These are phyloP conservation scores for Coemansia umbellata DNA, from an alignment of 192 early-diverging fungal species.

Conservation along the genomic window DNA sequence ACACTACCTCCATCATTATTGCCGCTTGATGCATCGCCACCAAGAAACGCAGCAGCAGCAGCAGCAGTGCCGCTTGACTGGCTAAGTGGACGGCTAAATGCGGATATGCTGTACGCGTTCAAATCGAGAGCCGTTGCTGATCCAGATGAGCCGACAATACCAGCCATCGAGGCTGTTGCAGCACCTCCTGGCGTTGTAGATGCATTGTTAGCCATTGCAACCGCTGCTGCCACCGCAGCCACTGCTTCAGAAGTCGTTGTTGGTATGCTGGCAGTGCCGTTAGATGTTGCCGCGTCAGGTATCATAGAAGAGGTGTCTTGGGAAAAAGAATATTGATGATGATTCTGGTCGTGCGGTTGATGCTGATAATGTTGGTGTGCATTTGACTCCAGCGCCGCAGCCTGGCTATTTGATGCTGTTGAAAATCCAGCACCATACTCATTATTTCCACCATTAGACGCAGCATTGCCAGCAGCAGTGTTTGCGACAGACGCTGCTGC, in stretches of 20 bases:
- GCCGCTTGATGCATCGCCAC: slow-evolving; percentile 4
- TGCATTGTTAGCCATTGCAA: background rate
- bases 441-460: background rate
- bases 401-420: slow-evolving; percentile 2
- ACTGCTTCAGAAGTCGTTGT: background rate
- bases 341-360: background rate
- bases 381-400: no score
- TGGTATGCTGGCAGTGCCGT: background rate
- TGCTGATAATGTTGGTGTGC: background rate
- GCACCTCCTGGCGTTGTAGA: slow-evolving; percentile 2
- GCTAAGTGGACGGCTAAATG: slow-evolving; percentile 40
- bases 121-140: slow-evolving; percentile 21
- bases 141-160: background rate
- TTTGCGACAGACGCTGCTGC: slow-evolving; percentile 24
- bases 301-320: background rate
- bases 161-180: background rate
- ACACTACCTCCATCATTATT: slow-evolving; percentile 6
- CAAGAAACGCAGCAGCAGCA: slow-evolving; percentile 27
- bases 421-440: slow-evolving; percentile 1
- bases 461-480: background rate
- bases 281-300: background rate
- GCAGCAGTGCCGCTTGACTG: slow-evolving; percentile 26
- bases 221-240: slow-evolving; percentile 5
- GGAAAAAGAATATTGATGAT: slow-evolving; percentile 4
- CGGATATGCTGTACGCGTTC: slow-evolving; percentile 46